Conservation (phyloP, 176 grass and related monocot species). For the Juncus inflexus region DNA sequence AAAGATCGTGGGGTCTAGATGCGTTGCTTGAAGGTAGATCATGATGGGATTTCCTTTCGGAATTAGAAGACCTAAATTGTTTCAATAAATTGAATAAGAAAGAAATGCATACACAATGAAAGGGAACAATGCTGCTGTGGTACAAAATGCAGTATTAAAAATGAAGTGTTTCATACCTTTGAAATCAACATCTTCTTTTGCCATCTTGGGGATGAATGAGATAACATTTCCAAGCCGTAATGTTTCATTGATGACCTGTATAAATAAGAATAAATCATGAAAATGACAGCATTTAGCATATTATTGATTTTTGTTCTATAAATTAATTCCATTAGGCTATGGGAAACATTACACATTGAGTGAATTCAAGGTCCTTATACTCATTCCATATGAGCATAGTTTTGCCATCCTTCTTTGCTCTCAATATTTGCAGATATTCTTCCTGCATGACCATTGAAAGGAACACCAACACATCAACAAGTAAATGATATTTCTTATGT, state of each 20-base stretch:
- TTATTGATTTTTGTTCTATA: too few species aligned
- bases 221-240: conserved; percentile 24
- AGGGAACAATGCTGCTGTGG: too few species aligned
- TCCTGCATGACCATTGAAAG: neutral
- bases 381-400: conserved; percentile 27
- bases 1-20: conserved; percentile 23
- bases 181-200: conserved; percentile 19
- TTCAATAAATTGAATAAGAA: neutral
- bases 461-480: too few species aligned
- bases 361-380: conserved; percentile 33
- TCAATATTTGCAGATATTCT: conserved; percentile 19
- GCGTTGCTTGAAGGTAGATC: conserved; percentile 16
- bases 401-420: neutral
- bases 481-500: too few species aligned
- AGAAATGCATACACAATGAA: neutral
- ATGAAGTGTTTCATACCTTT: conserved; percentile 5
- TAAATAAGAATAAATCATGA: too few species aligned
- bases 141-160: too few species aligned
- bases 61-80: conserved; percentile 22
- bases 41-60: conserved; percentile 12
- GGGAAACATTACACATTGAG: conserved; percentile 19
- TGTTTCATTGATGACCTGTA: conserved; percentile 28
- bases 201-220: conserved; percentile 10
- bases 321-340: neutral
- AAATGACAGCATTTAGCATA: too few species aligned